Evolutionary conservation across 2,329 filamentous ascomycete species (phyloP).

Genomic region (Colletotrichum echinochloae): DNA sequence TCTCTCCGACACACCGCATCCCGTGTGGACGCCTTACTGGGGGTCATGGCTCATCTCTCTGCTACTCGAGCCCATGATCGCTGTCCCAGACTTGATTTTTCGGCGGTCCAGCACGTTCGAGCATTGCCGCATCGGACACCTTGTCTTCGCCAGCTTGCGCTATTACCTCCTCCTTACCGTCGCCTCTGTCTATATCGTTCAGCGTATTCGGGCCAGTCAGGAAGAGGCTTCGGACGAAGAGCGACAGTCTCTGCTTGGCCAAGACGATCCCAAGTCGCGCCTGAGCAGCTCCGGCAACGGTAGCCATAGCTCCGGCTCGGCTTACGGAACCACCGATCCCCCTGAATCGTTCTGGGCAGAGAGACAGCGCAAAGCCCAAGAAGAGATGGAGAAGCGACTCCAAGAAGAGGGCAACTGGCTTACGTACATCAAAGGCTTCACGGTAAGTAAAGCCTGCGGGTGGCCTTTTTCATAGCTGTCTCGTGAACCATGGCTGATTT

Average conservation of each 20-base stretch:
- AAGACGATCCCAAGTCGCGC: constrained; percentile 43
- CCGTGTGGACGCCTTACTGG: constrained; percentile 72
- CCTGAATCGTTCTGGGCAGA: constrained; percentile 68
- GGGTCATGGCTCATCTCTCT: constrained; percentile 72
- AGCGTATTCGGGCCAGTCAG: constrained; percentile 36
- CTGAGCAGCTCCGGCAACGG: constrained; percentile 43
- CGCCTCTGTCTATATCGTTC: constrained; percentile 32
- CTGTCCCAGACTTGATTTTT: constrained; percentile 47
- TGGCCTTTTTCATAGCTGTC: neutral
- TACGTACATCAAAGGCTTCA: constrained; percentile 80
- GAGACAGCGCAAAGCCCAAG: constrained; percentile 64
- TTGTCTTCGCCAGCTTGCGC: constrained; percentile 34
- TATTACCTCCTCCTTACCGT: constrained; percentile 37
- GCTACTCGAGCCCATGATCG: constrained; percentile 64
- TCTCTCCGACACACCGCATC: constrained; percentile 62
- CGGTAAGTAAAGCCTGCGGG: constrained; percentile 53
- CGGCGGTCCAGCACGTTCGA: constrained; percentile 45
- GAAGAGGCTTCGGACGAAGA: constrained; percentile 63
- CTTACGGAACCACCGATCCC: constrained; percentile 59
- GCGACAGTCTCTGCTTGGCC: constrained; percentile 65
- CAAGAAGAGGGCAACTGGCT: constrained; percentile 82
- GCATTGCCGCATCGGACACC: constrained; percentile 34
- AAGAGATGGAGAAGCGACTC: constrained; percentile 75
- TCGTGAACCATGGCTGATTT: constrained; percentile 16
- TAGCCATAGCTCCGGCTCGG: constrained; percentile 44